These are phyloP conservation scores for Leccinum fuscescens DNA, from an alignment of 1,284 basidiomycete species.

Conservation along the genomic window DNA sequence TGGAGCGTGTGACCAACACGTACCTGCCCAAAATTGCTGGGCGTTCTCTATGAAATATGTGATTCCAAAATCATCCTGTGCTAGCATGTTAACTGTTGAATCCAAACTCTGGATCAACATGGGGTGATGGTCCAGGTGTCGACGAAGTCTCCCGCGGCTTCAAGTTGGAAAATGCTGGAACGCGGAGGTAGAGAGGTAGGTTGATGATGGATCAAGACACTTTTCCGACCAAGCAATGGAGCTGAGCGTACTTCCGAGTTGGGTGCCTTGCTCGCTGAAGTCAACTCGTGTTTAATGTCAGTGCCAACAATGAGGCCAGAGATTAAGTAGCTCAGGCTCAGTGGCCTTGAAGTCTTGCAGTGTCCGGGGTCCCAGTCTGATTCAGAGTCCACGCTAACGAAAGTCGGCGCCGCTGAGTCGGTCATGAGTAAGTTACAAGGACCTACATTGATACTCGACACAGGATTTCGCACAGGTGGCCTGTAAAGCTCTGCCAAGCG, in stretches of 20 bases:
- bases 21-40: constrained; percentile 86
- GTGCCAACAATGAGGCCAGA: neutral
- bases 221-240: neutral
- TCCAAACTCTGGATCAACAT: constrained; percentile 19
- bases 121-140: neutral
- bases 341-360: constrained; percentile 3
- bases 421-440: too few relatives aligned
- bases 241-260: neutral
- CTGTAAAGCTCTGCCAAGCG: neutral
- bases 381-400: neutral
- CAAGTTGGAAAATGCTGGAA: neutral
- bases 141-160: neutral
- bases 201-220: constrained; percentile 1
- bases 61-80: constrained; percentile 53
- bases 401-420: too few relatives aligned
- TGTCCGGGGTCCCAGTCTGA: constrained; percentile 23
- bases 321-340: neutral
- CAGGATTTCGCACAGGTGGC: neutral
- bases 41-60: constrained; percentile 78
- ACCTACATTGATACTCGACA: neutral
- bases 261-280: neutral
- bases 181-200: neutral
- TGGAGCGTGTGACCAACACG: constrained; percentile 29
- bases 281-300: constrained; percentile 8
- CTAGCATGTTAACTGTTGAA: constrained; percentile 20